Evolutionary conservation across 1,284 basidiomycete genomes (phyloP).

Genomic region (Ceratobasidium sp.): DNA sequence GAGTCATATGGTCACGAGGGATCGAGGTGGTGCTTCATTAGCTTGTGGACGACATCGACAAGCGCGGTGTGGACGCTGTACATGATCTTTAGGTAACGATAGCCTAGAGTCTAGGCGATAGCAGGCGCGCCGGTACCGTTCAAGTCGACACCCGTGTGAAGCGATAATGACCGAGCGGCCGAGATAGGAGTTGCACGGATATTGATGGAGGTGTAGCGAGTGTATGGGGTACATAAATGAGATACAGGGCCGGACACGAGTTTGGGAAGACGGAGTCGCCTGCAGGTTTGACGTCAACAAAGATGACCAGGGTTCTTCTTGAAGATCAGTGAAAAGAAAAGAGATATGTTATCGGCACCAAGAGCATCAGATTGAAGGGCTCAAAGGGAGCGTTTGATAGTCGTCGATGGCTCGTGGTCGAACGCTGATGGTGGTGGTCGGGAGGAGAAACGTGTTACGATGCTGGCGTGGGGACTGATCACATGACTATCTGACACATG

Average conservation of each 20-base stretch:
- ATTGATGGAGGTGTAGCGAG: constrained; percentile 3
- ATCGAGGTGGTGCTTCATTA: not conserved
- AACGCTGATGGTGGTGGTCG: constrained; percentile 12
- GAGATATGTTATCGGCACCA: constrained; percentile 27
- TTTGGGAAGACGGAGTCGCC: constrained; percentile 37
- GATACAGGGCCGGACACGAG: constrained; percentile 39
- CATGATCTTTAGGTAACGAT: constrained; percentile 32
- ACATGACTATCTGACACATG: constrained; percentile 22
- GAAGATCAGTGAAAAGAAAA: constrained; percentile 33
- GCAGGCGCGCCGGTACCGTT: not conserved
- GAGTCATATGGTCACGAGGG: constrained; percentile 30
- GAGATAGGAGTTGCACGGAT: constrained; percentile 31
- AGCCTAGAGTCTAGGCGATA: constrained; percentile 24
- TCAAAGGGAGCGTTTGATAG: not conserved
- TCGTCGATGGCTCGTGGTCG: not conserved
- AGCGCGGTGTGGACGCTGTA: constrained; percentile 29
- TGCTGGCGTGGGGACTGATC: constrained; percentile 3
- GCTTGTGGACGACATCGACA: not conserved
- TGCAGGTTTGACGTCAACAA: constrained; percentile 41
- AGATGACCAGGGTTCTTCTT: constrained; percentile 19
- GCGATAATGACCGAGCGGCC: constrained; percentile 18
- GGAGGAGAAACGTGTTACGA: constrained; percentile 31
- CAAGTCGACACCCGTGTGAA: not conserved
- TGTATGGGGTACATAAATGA: constrained; percentile 23
- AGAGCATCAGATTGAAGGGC: constrained; percentile 2